Conservation (phyloP, 1,284 basidiomycete species). For the Xerocomus cyaneibrunnescens region DNA sequence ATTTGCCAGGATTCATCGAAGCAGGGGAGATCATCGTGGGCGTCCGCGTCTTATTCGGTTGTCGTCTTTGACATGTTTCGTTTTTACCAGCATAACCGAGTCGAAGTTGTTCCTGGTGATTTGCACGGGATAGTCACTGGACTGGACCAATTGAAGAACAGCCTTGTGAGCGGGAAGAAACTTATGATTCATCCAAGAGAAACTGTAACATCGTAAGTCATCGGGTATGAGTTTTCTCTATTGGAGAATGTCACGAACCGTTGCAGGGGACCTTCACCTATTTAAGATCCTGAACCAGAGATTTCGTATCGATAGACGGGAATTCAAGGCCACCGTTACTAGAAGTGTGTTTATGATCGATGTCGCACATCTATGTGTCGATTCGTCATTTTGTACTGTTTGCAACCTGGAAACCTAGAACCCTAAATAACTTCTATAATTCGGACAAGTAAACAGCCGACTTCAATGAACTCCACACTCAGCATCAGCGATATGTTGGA, state of each 20-base stretch:
- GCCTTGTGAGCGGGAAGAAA: constrained; percentile 4
- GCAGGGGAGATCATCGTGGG: not conserved
- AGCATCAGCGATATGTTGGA: too few relatives aligned
- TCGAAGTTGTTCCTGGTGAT: constrained; percentile 6
- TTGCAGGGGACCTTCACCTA: not conserved
- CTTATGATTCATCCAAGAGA: not conserved
- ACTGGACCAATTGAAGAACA: constrained; percentile 10
- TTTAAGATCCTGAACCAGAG: not conserved
- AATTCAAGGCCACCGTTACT: not conserved
- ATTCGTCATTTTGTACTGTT: not conserved
- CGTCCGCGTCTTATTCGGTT: not conserved
- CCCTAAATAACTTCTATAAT: too few relatives aligned
- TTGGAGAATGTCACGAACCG: not conserved
- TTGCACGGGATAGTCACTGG: constrained; percentile 1
- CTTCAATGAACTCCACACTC: too few relatives aligned
- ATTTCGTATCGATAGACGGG: too few relatives aligned
- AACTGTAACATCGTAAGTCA: not conserved
- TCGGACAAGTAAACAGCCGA: too few relatives aligned
- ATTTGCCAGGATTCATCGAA: not conserved
- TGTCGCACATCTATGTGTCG: not conserved
- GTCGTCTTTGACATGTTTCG: too few relatives aligned
- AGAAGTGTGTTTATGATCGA: not conserved
- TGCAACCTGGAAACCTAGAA: too few relatives aligned
- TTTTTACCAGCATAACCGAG: not conserved
- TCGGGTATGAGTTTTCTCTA: not conserved